Evolutionary conservation across 2,329 filamentous ascomycete species (phyloP), one percentile per base, ranked within the genome.

Genomic region (Aspergillus unguis): DNA sequence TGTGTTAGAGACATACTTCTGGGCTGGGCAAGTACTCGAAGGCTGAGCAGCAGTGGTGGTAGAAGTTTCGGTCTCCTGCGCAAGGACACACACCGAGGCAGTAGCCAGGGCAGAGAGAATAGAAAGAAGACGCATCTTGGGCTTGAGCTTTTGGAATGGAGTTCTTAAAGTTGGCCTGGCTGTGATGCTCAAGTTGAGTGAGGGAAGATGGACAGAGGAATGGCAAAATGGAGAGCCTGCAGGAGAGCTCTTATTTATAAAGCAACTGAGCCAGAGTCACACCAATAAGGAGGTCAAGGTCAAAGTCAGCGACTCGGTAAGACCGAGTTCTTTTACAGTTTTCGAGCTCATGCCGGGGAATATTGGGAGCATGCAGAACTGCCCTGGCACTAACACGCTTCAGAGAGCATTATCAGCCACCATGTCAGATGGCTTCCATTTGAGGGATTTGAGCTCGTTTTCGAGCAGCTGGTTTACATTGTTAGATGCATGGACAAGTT

Each of bases 71-170:
- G 33, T 44, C 27, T 40, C 48, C 29, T 45, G 31, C 5, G 52
- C 55, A 5, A 47, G 44, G 28, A 52, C 46, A 37, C 47, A 31
- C 17, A 44, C 36, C 35, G 52, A 49, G 10, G 46, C 25, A 11
- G 49, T 8, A 9, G 48, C 27, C 28, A 57, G 48, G 28, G 53
- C 32, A 23, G 49, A 38, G 32, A 52, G 10, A n/a, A 55, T 6
- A 23, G 42, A 35, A 26, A 45, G 29, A 29, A 57, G 27, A 37
- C 42, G 45, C 52, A 57, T 57, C 23, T 52, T 47, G 45, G 17
- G 33, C 41, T 32, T 9, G 32, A 29, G 36, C 11, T 38, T 41
- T 2, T 11, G 35, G 17, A 25, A 38, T 17, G 17, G 17, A 17
- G 4, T 25, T 38, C 6, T 2, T 38, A 11, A 6, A 23, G 36